phyloP scores from a whole-genome alignment of 257 asterid species.

The Solanum lignicaule region DNA sequence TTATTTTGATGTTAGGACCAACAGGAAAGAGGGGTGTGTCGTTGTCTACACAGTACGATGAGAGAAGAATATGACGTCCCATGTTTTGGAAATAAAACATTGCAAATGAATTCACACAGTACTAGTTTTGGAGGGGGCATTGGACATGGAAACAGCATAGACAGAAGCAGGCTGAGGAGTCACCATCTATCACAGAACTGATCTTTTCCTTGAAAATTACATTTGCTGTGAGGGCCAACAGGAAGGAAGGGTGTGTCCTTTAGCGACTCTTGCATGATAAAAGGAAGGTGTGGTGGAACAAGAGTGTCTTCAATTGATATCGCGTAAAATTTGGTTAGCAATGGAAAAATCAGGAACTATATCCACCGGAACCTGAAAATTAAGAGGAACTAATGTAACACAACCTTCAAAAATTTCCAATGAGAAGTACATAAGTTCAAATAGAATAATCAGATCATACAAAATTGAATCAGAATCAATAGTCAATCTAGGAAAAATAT shows the following conservation, averaged over 20 bases:
- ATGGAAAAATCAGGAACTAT: constrained; percentile 76
- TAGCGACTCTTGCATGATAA: not conserved
- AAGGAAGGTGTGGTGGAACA: not conserved
- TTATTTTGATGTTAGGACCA: not conserved
- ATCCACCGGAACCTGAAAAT: constrained; percentile 81
- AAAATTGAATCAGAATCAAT: not conserved
- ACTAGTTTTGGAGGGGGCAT: not conserved
- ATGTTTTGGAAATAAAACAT: not conserved
- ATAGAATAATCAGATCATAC: not conserved
- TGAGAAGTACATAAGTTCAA: not conserved
- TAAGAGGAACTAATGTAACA: not conserved
- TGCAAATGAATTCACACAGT: not conserved
- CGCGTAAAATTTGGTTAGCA: constrained; percentile 42
- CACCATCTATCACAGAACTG: not conserved
- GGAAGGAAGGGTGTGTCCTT: not conserved
- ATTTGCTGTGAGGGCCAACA: not conserved
- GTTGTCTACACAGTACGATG: not conserved
- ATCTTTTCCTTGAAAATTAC: not conserved
- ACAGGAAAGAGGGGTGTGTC: not conserved
- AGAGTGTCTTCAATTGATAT: constrained; percentile 12
- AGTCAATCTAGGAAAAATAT: not conserved
- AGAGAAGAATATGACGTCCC: not conserved
- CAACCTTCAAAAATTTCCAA: not conserved
- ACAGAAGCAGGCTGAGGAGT: not conserved
- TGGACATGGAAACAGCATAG: not conserved